These are phyloP conservation scores for Kurtzmaniella fragi DNA, from an alignment of 805 yeast genomes.

Conservation along the genomic window DNA sequence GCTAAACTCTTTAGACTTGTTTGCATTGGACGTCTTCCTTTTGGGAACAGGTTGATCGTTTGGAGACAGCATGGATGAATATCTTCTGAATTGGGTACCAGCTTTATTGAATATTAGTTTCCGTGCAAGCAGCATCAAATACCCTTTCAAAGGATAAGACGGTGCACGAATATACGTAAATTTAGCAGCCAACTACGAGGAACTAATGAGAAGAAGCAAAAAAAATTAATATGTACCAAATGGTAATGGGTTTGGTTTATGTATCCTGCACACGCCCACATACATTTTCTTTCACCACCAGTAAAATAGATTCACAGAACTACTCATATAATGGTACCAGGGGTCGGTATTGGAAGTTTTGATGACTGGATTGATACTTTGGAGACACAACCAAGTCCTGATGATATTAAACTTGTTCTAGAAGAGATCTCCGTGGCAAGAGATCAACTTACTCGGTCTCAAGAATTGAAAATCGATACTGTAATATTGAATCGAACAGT, in stretches of 20 bases:
- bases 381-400: conserved; percentile 7
- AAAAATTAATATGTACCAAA: no score
- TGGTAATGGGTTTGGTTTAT: no score
- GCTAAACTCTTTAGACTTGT: conserved; percentile 4
- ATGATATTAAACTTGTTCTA: conserved; percentile 5
- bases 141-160: no score
- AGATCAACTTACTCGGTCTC: conserved; percentile 3
- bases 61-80: no score
- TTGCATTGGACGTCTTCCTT: background rate
- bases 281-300: conserved; percentile 1
- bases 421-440: background rate
- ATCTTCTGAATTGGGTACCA: no score
- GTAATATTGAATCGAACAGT: conserved; percentile 26
- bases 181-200: no score
- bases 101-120: no score
- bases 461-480: conserved; percentile 11
- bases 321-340: no score
- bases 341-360: background rate
- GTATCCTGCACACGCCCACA: background rate
- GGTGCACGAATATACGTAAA: no score
- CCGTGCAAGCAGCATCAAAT: no score
- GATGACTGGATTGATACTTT: conserved; percentile 3
- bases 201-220: no score
- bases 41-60: conserved; percentile 2
- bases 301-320: no score